These are phyloP conservation scores for Lentinula aciculospora DNA, from an alignment of 768 basidiomycete species.

Conservation along the genomic window DNA sequence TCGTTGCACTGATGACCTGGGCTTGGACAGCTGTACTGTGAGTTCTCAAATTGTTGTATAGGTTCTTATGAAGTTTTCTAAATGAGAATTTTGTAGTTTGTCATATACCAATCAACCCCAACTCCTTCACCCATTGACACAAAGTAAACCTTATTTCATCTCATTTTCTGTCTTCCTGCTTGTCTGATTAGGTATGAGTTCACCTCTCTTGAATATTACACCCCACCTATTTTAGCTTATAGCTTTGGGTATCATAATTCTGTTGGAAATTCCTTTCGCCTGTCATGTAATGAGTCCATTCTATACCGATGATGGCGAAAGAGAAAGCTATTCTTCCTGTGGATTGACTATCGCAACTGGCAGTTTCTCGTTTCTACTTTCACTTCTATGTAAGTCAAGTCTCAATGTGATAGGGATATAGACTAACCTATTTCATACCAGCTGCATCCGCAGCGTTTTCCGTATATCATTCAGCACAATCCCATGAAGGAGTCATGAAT, in stretches of 20 bases:
- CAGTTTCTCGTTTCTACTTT: background rate
- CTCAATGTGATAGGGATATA: background rate
- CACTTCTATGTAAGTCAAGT: background rate
- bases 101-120: too few species aligned
- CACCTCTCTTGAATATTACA: too few species aligned
- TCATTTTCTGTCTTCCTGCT: conserved; percentile 22
- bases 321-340: background rate
- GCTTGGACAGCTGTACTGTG: conserved; percentile 28
- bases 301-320: background rate
- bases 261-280: background rate
- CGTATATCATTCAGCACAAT: background rate
- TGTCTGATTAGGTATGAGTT: background rate
- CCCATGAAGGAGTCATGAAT: background rate
- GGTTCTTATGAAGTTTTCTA: too few species aligned
- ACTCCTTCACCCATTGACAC: conserved; percentile 23
- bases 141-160: conserved; percentile 25
- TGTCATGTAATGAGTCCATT: background rate
- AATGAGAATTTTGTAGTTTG: too few species aligned
- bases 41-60: conserved; percentile 8
- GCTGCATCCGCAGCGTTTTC: background rate
- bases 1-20: conserved; percentile 22
- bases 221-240: too few species aligned
- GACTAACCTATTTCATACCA: background rate
- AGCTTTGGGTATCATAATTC: background rate
- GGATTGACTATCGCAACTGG: background rate